Percentiles rank a stretch among this genome's conserved stretches.
Evolutionary conservation across 441 rosid genomes (phyloP).

Genomic region (Bruguiera hainesii): DNA sequence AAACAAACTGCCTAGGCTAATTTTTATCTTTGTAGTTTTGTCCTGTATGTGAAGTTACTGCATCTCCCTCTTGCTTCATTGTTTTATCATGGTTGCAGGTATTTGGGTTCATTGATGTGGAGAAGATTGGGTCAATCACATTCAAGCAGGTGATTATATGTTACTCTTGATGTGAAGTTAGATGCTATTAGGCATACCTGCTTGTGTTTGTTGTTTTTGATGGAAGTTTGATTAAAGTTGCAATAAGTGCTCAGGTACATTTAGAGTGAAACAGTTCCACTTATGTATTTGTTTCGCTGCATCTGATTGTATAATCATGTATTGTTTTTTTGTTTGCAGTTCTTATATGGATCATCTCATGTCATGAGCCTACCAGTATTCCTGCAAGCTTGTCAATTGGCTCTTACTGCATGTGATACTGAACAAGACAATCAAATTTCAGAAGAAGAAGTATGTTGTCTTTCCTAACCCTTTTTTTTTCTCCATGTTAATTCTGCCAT

Average conservation of each 20-base stretch:
- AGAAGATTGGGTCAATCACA: conserved; percentile 66
- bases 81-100: conserved; percentile 41
- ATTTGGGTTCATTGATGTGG: conserved; percentile 76
- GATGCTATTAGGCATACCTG: not conserved
- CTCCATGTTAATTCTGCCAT: conserved; percentile 3
- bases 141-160: conserved; percentile 68
- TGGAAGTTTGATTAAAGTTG: too few relatives aligned
- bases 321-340: conserved; percentile 48
- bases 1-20: not conserved
- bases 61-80: conserved; percentile 11
- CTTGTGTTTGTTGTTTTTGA: not conserved
- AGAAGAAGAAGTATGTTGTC: conserved; percentile 51
- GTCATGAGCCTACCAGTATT: conserved; percentile 66
- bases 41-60: not conserved
- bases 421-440: conserved; percentile 46
- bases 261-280: too few relatives aligned
- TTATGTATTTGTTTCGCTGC: not conserved
- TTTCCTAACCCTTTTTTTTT: not conserved
- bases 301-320: not conserved
- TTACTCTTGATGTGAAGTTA: not conserved
- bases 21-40: not conserved
- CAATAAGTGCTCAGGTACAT: too few relatives aligned
- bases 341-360: conserved; percentile 72
- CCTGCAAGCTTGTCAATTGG: conserved; percentile 60
- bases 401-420: conserved; percentile 49